phyloP scores from a whole-genome alignment of 768 basidiomycete genomes.

The Hypsizygus marmoreus region DNA sequence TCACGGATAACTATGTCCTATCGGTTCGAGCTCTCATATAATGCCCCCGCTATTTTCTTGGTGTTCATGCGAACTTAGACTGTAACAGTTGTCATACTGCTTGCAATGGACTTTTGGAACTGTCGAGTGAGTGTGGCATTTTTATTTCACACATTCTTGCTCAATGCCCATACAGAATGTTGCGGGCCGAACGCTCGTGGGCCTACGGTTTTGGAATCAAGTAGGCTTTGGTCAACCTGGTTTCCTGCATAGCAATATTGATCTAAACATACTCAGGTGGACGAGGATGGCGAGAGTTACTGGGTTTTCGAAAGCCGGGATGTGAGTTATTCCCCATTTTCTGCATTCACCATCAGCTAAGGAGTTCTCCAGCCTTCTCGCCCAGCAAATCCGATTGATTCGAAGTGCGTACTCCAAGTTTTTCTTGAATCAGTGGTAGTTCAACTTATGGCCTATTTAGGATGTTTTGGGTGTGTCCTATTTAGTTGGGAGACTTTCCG shows the following conservation, averaged over 20 bases:
- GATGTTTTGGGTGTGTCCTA: constrained; percentile 83
- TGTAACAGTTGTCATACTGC: constrained; percentile 87
- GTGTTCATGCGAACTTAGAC: constrained; percentile 43
- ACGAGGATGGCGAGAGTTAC: constrained; percentile 92
- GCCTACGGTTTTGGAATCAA: constrained; percentile 97
- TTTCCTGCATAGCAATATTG: not conserved
- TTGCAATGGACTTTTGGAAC: constrained; percentile 99
- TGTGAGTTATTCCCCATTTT: constrained; percentile 47
- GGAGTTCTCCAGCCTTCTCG: constrained; percentile 65
- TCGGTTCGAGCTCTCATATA: constrained; percentile 57
- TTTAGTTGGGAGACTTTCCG: constrained; percentile 11
- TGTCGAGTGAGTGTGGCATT: constrained; percentile 63
- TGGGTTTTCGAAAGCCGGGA: constrained; percentile 99
- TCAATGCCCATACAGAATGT: constrained; percentile 69
- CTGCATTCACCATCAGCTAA: not conserved
- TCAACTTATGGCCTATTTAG: constrained; percentile 37
- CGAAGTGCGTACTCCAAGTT: constrained; percentile 56
- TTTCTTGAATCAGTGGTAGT: constrained; percentile 3
- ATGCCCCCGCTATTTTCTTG: not conserved
- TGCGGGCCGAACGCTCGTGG: constrained; percentile 89
- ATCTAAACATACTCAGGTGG: constrained; percentile 56
- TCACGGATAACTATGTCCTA: constrained; percentile 89
- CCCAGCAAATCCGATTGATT: constrained; percentile 86
- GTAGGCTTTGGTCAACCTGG: constrained; percentile 31
- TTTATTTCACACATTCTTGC: not conserved